These are phyloP conservation scores for Kwoniella mangroviensis DNA, from an alignment of 768 basidiomycete species.

Conservation along the genomic window DNA sequence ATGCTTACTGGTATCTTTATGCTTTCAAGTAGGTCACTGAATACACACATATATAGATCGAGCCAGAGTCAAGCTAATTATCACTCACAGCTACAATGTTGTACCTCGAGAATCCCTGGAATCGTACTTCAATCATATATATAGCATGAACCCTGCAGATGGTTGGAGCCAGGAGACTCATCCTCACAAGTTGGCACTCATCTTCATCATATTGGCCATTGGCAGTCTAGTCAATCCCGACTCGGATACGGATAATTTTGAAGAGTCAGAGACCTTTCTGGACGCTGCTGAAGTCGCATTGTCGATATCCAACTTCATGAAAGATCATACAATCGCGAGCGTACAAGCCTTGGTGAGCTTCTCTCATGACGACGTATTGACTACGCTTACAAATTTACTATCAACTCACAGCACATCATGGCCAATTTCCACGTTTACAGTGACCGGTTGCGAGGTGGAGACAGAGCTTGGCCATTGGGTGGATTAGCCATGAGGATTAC, in stretches of 20 bases:
- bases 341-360: conserved; percentile 20
- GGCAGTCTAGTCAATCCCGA: conserved; percentile 22
- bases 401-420: conserved; percentile 16
- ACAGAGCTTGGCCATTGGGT: conserved; percentile 33
- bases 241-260: neutral
- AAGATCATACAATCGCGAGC: conserved; percentile 18
- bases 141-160: neutral
- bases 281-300: conserved; percentile 12
- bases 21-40: neutral
- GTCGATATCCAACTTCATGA: conserved; percentile 18
- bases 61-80: no score
- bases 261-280: neutral
- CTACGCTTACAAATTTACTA: neutral
- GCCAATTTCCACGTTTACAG: conserved; percentile 23
- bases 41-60: no score
- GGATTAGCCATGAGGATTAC: conserved; percentile 20
- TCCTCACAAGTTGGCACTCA: conserved; percentile 5
- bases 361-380: neutral
- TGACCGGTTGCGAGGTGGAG: conserved; percentile 25
- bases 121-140: conserved; percentile 1
- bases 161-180: neutral
- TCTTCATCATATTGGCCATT: conserved; percentile 23
- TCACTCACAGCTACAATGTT: conserved; percentile 16
- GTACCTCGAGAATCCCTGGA: conserved; percentile 3
- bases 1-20: conserved; percentile 13